These are phyloP conservation scores for Fraxinus pennsylvanica DNA, from an alignment of 257 asterid species.

Conservation along the genomic window DNA sequence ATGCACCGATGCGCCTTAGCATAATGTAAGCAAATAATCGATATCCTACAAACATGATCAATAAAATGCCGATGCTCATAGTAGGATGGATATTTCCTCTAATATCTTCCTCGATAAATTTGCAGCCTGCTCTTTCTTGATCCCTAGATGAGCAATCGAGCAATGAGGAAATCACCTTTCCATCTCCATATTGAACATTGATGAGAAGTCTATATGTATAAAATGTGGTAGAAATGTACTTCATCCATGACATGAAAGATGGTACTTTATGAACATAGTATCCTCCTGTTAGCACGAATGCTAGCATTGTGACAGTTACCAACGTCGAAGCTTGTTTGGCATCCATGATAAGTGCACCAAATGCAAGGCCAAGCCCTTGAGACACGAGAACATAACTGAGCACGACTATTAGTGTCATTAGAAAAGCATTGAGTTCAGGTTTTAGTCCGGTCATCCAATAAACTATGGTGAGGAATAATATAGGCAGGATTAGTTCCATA, in stretches of 20 bases:
- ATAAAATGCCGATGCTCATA: constrained; percentile 32
- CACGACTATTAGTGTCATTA: constrained; percentile 34
- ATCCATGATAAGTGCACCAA: constrained; percentile 56
- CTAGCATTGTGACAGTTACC: constrained; percentile 56
- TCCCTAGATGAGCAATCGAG: constrained; percentile 34
- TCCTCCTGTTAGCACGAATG: constrained; percentile 49
- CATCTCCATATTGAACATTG: constrained; percentile 46
- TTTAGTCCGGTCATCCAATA: constrained; percentile 59
- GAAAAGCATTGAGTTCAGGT: constrained; percentile 39
- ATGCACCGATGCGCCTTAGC: constrained; percentile 36
- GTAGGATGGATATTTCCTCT: constrained; percentile 46
- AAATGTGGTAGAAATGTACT: constrained; percentile 54
- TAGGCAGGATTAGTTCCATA: constrained; percentile 58
- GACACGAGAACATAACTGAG: constrained; percentile 52
- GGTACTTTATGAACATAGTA: constrained; percentile 52
- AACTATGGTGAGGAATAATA: constrained; percentile 40
- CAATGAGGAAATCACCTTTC: constrained; percentile 37
- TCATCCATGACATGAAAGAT: constrained; percentile 42
- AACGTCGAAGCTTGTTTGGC: constrained; percentile 54
- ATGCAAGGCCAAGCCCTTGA: constrained; percentile 53
- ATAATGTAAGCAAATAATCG: constrained; percentile 50
- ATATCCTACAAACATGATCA: constrained; percentile 51
- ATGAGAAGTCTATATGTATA: constrained; percentile 45
- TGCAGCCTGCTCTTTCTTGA: constrained; percentile 33
- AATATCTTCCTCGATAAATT: constrained; percentile 41